Conservation (phyloP, 371 early-diverging fungal species). For the Coemansia sp. region DNA sequence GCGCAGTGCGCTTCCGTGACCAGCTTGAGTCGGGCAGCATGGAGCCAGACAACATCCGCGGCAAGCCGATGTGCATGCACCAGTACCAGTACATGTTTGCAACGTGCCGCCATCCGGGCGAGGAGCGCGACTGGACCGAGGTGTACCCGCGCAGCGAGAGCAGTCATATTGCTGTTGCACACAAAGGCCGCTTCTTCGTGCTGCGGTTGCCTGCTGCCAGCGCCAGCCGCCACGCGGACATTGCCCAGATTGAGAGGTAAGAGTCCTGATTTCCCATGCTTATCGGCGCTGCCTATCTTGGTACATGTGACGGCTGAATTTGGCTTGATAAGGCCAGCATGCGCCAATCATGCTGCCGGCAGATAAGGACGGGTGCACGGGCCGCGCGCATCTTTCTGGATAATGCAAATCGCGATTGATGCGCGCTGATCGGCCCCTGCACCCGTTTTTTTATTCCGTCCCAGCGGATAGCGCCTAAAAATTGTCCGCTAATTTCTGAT, state of each 20-base stretch:
- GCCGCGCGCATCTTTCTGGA: background rate
- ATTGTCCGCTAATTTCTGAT: constrained; percentile 2
- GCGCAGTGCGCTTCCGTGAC: constrained; percentile 43
- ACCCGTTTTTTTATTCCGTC: background rate
- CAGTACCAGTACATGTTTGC: constrained; percentile 56
- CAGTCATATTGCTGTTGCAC: constrained; percentile 48
- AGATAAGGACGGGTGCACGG: background rate
- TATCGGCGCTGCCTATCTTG: background rate
- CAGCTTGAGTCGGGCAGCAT: constrained; percentile 36
- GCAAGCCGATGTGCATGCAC: constrained; percentile 52
- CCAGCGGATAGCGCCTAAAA: background rate
- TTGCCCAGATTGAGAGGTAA: constrained; percentile 42
- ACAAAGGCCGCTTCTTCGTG: constrained; percentile 49
- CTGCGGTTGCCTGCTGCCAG: constrained; percentile 27
- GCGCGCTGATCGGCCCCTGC: background rate
- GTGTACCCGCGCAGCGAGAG: constrained; percentile 42
- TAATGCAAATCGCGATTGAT: constrained; percentile 3
- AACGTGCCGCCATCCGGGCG: constrained; percentile 52
- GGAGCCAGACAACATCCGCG: constrained; percentile 50
- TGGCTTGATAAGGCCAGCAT: background rate
- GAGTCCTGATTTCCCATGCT: background rate
- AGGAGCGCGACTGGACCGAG: constrained; percentile 45
- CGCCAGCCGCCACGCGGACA: constrained; percentile 11
- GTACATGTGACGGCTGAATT: too few species aligned
- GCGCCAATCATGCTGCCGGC: background rate